Base-by-base conservation (phyloP, 495 filamentous ascomycete species). In the Penicillium turbatum region DNA sequence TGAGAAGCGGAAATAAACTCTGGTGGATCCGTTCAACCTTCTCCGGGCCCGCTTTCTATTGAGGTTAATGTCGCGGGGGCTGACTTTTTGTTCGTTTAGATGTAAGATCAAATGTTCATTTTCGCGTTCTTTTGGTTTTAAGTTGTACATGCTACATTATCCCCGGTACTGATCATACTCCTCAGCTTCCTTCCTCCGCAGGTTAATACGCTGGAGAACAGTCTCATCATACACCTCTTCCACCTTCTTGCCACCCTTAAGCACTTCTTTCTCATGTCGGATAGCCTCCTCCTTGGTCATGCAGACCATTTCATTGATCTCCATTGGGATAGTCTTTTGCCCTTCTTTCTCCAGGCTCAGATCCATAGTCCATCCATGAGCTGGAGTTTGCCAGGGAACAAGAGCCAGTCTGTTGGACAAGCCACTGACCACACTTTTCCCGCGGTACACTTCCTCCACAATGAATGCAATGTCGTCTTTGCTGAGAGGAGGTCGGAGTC, bases 211-310 rank as follows among this genome's bases (percentile, higher is more conserved):
- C 55, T 83, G 77, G 10, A 92, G 61, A 1, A 86, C 80, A 16
- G 79, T 76, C 21, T 60, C 63, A 51, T 84, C 81, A 64, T 96
- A 97, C 34, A 96, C 40, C 7, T 92, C 85, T 63, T 89, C 85
- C 9, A 77, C 77, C 12, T 45, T 74, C 75, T 86, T 88, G 5
- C 73, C 77, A 1, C 79, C 89, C 55, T 78, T 82, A n/a, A 97
- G 67, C 13, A 96, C 81, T 62, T 89, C 81, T 56, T 82, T 84
- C 63, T 92, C 88, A 64, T 98, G 93, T 48, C 76, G 75, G 10
- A 78, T 73, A n/a, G 84, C 86, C 66, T 97, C 93, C 54, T 97
- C 92, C 69, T 93, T 97, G 7, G 95, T 97, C 90, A 99, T 90
- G 60, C 88, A 88, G 5, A 97, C 93, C 31, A 99, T 67, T 27